Conservation (phyloP, 106 monocot genomes). For the Platanthera guangdongensis region DNA sequence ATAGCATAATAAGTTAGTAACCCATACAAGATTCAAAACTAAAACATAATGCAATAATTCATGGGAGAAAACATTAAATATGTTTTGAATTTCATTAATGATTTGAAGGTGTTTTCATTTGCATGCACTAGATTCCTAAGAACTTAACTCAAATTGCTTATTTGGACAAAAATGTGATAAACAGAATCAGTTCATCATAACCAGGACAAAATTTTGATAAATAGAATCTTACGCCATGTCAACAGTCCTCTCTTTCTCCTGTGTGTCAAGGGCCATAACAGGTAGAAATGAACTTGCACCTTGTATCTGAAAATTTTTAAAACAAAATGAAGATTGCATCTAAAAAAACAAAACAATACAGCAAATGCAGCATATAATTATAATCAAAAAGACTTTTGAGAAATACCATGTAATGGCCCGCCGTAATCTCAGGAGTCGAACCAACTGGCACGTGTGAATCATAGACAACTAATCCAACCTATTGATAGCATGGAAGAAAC, state of each 20-base stretch:
- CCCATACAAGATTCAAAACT: no score
- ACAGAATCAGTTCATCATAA: neutral
- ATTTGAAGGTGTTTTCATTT: no score
- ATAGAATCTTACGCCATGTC: constrained; percentile 89
- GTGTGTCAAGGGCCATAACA: constrained; percentile 97
- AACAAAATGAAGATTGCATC: neutral
- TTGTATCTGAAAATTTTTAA: constrained; percentile 56
- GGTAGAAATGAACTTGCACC: constrained; percentile 95
- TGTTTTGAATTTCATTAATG: no score
- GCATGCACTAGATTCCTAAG: no score
- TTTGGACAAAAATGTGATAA: no score
- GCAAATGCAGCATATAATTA: neutral
- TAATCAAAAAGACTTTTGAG: neutral
- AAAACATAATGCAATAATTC: no score
- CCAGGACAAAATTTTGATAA: neutral
- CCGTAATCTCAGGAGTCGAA: constrained; percentile 88
- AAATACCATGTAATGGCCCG: constrained; percentile 90
- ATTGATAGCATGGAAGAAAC: constrained; percentile 13
- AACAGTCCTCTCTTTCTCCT: constrained; percentile 88
- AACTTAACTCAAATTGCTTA: no score
- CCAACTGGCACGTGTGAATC: constrained; percentile 88
- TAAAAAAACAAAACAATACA: constrained; percentile 6
- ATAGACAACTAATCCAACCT: constrained; percentile 94
- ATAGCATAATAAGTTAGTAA: no score
- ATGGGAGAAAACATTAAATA: no score